Percentiles rank a stretch among this genome's conserved stretches.
These are phyloP conservation scores for Fusarium sp. DNA, from an alignment of 2,329 filamentous ascomycete genomes.

Conservation along the genomic window DNA sequence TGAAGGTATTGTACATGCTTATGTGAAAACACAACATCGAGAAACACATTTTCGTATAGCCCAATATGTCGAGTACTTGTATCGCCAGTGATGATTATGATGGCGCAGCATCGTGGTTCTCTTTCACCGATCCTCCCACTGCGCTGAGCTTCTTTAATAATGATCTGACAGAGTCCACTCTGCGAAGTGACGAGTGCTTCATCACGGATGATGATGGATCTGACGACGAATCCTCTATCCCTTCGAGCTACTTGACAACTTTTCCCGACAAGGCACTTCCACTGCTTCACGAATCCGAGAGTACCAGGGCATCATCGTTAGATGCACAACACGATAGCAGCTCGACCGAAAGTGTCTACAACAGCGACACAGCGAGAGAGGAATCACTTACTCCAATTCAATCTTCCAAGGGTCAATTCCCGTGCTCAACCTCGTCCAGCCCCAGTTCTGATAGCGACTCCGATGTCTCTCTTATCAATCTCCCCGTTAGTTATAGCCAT, in stretches of 20 bases:
- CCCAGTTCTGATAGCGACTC: background rate
- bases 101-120: background rate
- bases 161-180: slow-evolving; percentile 14
- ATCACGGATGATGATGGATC: background rate
- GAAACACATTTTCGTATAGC: background rate
- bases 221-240: background rate
- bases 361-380: background rate
- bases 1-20: background rate
- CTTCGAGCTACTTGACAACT: background rate
- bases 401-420: background rate
- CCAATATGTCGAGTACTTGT: slow-evolving; percentile 1
- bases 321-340: background rate
- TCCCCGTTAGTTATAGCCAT: background rate
- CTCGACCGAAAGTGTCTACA: background rate
- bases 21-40: background rate
- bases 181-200: slow-evolving; percentile 12
- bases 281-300: background rate
- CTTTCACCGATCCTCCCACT: slow-evolving; percentile 8
- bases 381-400: background rate
- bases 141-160: slow-evolving; percentile 24
- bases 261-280: slow-evolving; percentile 2
- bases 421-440: background rate
- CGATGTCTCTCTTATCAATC: background rate
- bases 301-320: background rate
- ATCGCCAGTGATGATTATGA: background rate